A percentile compares a stretch with the other conserved stretches of the same genome.
phyloP scores from a whole-genome alignment of 2,329 filamentous ascomycete species.

The Fusarium sulawesiense region DNA sequence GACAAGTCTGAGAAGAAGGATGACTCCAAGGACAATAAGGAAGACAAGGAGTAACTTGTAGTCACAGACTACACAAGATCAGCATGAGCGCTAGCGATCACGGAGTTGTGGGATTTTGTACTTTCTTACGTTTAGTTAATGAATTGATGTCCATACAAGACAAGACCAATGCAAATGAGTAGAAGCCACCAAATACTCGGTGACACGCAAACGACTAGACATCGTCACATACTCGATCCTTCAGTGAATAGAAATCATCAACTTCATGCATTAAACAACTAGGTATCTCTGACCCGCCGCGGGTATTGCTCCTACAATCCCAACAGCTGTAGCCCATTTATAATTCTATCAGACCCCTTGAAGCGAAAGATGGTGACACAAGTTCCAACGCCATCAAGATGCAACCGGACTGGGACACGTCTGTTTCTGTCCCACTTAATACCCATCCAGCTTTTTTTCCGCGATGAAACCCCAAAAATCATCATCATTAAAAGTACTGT shows the following conservation, averaged over 20 bases:
- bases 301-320: constrained; percentile 42
- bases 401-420: constrained; percentile 42
- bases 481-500: constrained; percentile 41
- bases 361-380: constrained; percentile 43
- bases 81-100: constrained; percentile 22
- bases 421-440: constrained; percentile 33
- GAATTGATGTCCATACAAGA: constrained; percentile 9
- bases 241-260: constrained; percentile 27
- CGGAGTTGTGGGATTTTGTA: constrained; percentile 22
- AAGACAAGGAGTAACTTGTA: constrained; percentile 23
- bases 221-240: too few species aligned
- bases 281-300: constrained; percentile 43
- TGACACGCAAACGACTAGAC: too few species aligned
- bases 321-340: constrained; percentile 31
- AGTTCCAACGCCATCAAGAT: constrained; percentile 48
- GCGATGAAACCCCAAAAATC: constrained; percentile 37
- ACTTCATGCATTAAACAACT: constrained; percentile 46
- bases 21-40: constrained; percentile 12
- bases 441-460: constrained; percentile 36
- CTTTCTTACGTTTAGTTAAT: constrained; percentile 5
- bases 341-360: constrained; percentile 40
- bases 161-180: background rate
- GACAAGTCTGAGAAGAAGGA: too few species aligned
- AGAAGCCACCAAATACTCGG: too few species aligned
- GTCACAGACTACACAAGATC: background rate